These are phyloP conservation scores for Acer campestre DNA, from an alignment of 345 rosid genomes.

Conservation along the genomic window DNA sequence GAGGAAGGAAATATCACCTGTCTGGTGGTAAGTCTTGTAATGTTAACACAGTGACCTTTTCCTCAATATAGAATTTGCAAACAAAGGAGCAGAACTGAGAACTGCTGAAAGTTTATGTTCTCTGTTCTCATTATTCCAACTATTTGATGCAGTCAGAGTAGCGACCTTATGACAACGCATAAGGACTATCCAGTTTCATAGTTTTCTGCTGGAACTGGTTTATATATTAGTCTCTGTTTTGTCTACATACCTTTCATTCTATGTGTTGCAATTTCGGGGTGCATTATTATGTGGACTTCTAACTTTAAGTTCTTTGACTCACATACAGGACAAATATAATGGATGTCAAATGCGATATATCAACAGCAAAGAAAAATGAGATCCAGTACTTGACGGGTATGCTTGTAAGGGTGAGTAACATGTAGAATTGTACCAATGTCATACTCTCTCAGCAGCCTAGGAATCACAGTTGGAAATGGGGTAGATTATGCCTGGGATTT, in stretches of 20 bases:
- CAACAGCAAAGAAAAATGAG: slow-evolving; percentile 58
- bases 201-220: background rate
- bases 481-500: background rate
- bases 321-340: slow-evolving; percentile 58
- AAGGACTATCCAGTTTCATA: background rate
- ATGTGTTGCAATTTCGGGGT: slow-evolving; percentile 2
- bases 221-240: background rate
- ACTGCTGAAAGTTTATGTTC: background rate
- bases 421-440: background rate
- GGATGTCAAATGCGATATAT: slow-evolving; percentile 50
- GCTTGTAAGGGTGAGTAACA: slow-evolving; percentile 57
- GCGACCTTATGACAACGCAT: background rate
- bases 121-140: background rate
- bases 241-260: background rate
- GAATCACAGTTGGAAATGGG: background rate
- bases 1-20: background rate
- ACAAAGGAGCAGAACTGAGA: background rate
- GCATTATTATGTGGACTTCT: slow-evolving; percentile 13
- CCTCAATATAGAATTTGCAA: background rate
- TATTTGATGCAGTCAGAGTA: background rate
- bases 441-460: background rate
- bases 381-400: slow-evolving; percentile 48
- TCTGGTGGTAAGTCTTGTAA: background rate
- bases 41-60: background rate
- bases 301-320: slow-evolving; percentile 18